phyloP scores from a whole-genome alignment of 805 yeast genomes.

The Candida multigemmis region DNA sequence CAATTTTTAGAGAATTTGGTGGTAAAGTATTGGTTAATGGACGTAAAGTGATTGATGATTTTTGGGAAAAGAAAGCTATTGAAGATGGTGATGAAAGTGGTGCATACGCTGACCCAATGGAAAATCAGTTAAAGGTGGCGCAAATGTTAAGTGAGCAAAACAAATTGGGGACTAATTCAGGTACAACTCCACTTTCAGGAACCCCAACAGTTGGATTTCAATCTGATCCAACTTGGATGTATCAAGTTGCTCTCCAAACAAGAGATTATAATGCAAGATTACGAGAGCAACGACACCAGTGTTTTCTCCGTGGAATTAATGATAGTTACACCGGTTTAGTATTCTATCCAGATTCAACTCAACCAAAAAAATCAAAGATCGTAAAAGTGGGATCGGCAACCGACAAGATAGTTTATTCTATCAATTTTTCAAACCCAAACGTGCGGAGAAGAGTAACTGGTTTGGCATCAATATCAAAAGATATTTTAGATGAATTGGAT shows the following conservation, averaged over 20 bases:
- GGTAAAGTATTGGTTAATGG: conserved; percentile 77
- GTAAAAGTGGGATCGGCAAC: conserved; percentile 19
- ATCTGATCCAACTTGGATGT: conserved; percentile 73
- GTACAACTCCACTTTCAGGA: conserved; percentile 19
- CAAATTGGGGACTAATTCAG: conserved; percentile 19
- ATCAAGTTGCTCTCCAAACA: conserved; percentile 74
- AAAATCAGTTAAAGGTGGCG: conserved; percentile 23
- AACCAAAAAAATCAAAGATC: conserved; percentile 44
- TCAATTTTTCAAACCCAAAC: conserved; percentile 32
- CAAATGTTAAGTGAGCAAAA: conserved; percentile 23
- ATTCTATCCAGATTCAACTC: conserved; percentile 68
- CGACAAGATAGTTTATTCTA: conserved; percentile 41
- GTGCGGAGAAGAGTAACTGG: conserved; percentile 56
- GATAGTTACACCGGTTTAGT: conserved; percentile 82
- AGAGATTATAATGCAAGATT: conserved; percentile 61
- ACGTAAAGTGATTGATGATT: conserved; percentile 75
- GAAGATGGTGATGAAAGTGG: conserved; percentile 63
- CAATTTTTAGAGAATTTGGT: conserved; percentile 88
- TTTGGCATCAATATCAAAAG: conserved; percentile 46
- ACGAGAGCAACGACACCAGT: conserved; percentile 46
- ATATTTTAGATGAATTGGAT: conserved; percentile 47
- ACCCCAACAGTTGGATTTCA: conserved; percentile 33
- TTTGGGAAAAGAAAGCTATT: conserved; percentile 59
- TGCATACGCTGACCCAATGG: conserved; percentile 62
- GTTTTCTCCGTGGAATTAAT: conserved; percentile 49